Conservation (phyloP, 2,329 filamentous ascomycete genomes). For the Penicillium brevicompactum region DNA sequence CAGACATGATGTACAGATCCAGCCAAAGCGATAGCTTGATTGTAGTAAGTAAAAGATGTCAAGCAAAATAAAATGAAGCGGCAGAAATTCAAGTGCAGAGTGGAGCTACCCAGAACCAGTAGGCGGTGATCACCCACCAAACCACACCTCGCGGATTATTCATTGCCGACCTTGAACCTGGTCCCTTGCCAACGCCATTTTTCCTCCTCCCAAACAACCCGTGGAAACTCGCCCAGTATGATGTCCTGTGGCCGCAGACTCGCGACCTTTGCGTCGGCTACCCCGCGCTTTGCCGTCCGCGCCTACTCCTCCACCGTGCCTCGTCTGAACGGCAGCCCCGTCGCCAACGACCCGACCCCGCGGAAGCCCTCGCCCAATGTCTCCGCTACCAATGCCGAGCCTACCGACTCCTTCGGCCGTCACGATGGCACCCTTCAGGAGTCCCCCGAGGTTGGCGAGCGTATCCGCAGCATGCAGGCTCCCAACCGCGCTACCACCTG, state of each 20-base stretch:
- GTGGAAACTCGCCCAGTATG: slow-evolving; percentile 39
- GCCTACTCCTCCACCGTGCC: slow-evolving; percentile 49
- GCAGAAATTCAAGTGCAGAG: slow-evolving; percentile 22
- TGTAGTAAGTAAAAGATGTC: not conserved
- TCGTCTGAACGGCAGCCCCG: slow-evolving; percentile 43
- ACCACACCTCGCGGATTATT: slow-evolving; percentile 36
- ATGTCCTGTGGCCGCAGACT: slow-evolving; percentile 49
- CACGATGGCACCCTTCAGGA: slow-evolving; percentile 60
- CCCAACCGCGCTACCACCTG: slow-evolving; percentile 82
- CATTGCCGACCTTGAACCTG: slow-evolving; percentile 15
- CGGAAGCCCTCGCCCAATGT: slow-evolving; percentile 55
- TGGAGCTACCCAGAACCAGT: slow-evolving; percentile 5
- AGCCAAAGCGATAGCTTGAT: not conserved
- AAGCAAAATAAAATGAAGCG: slow-evolving; percentile 12
- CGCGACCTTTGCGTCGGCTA: slow-evolving; percentile 48
- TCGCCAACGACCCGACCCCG: slow-evolving; percentile 61
- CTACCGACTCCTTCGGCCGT: slow-evolving; percentile 51
- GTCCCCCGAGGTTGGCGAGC: slow-evolving; percentile 56
- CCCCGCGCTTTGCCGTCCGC: slow-evolving; percentile 34
- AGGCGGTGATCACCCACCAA: slow-evolving; percentile 28
- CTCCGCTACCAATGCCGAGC: slow-evolving; percentile 63
- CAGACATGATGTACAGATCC: slow-evolving; percentile 30
- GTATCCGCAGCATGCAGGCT: slow-evolving; percentile 69
- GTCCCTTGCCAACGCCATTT: slow-evolving; percentile 19
- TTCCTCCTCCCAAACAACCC: slow-evolving; percentile 19